These are phyloP conservation scores for Ulmus americana DNA, from an alignment of 331 rosid species.

Conservation along the genomic window DNA sequence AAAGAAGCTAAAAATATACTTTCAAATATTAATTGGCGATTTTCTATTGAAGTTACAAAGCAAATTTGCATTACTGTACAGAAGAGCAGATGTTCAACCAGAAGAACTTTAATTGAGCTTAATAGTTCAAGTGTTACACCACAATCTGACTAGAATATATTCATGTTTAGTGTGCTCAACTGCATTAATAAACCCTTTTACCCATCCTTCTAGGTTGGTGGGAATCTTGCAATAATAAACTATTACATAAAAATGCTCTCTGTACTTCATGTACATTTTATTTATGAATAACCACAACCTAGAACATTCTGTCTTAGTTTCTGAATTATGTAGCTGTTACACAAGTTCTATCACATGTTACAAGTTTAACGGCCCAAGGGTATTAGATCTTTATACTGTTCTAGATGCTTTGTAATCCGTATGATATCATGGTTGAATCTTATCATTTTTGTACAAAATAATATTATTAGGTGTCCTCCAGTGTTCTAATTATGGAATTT, in stretches of 20 bases:
- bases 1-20: too few species aligned
- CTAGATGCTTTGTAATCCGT: background rate
- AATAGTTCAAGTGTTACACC: too few species aligned
- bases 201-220: background rate
- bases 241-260: background rate
- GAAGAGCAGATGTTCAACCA: too few species aligned
- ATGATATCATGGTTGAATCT: background rate
- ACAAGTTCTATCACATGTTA: background rate
- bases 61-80: too few species aligned
- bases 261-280: background rate
- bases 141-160: too few species aligned
- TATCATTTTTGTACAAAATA: background rate
- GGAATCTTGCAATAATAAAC: background rate
- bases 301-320: background rate
- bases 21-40: too few species aligned
- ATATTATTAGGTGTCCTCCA: background rate
- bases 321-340: background rate
- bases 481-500: slow-evolving; percentile 3
- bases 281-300: background rate
- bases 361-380: background rate
- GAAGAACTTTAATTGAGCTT: too few species aligned
- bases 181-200: background rate
- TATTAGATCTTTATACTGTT: background rate
- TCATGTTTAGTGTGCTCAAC: background rate
- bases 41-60: too few species aligned